A percentile compares a stretch with the other conserved stretches of the same genome.
These are phyloP conservation scores for Iberis pinnata DNA, from an alignment of 345 rosid genomes.

Conservation along the genomic window DNA sequence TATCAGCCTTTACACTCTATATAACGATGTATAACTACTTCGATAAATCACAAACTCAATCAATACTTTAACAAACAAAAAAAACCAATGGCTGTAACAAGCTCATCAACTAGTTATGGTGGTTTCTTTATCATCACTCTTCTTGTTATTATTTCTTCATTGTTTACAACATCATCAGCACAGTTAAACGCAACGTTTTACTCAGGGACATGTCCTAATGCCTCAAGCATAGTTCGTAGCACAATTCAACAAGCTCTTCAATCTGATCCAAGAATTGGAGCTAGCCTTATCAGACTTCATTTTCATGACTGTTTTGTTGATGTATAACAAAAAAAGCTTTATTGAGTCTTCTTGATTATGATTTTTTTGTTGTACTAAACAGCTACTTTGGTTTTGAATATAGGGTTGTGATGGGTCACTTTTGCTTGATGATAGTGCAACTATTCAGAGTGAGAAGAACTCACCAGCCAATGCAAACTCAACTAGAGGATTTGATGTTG, in stretches of 20 bases:
- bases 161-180: constrained; percentile 18
- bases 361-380: neutral
- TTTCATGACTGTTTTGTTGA: constrained; percentile 84
- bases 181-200: constrained; percentile 59
- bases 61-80: neutral
- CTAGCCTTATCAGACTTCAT: constrained; percentile 75
- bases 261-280: constrained; percentile 56
- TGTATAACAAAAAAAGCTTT: constrained; percentile 25
- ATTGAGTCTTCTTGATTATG: neutral
- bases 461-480: constrained; percentile 47
- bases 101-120: constrained; percentile 8
- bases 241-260: constrained; percentile 51
- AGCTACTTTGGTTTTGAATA: neutral
- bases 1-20: constrained; percentile 2
- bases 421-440: constrained; percentile 44
- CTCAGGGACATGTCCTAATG: constrained; percentile 53
- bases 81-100: constrained; percentile 11
- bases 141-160: constrained; percentile 12
- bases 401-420: constrained; percentile 75
- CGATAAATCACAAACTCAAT: constrained; percentile 5
- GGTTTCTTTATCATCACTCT: constrained; percentile 13
- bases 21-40: constrained; percentile 9
- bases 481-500: constrained; percentile 53
- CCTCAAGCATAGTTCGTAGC: constrained; percentile 43
- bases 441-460: constrained; percentile 54